Evolutionary conservation across 2,329 filamentous ascomycete species (phyloP).

Genomic region (Penicillium sp.): DNA sequence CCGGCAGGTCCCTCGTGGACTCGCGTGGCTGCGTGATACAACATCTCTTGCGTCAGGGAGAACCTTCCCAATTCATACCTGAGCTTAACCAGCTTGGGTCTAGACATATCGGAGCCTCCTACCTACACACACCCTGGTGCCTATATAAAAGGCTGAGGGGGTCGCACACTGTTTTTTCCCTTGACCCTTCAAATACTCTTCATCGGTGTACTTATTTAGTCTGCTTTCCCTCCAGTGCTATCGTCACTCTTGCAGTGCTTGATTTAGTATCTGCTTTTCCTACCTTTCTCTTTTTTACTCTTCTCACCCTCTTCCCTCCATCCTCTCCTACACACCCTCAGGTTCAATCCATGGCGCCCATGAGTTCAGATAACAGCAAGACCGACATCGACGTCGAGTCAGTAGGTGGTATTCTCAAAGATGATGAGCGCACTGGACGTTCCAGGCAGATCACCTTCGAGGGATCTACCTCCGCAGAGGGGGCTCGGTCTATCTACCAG

Average conservation of each 20-base stretch:
- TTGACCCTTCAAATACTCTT: not conserved
- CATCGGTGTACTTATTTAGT: not conserved
- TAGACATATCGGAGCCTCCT: not conserved
- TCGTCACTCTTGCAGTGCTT: not conserved
- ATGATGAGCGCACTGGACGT: conserved; percentile 18
- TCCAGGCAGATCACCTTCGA: conserved; percentile 24
- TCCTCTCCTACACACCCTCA: not conserved
- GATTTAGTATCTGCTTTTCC: not conserved
- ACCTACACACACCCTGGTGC: not conserved
- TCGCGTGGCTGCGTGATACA: conserved; percentile 1
- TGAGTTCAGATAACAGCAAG: conserved; percentile 14
- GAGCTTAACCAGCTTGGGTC: not conserved
- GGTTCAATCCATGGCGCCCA: conserved; percentile 3
- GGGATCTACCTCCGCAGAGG: conserved; percentile 11
- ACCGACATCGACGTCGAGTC: conserved; percentile 18
- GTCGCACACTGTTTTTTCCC: not conserved
- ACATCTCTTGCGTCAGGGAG: not conserved
- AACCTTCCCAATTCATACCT: conserved; percentile 5
- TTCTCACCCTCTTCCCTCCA: not conserved
- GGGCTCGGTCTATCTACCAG: conserved; percentile 23
- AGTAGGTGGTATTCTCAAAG: conserved; percentile 4
- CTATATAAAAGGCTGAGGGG: conserved; percentile 1
- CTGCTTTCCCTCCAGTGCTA: not conserved
- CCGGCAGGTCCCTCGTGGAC: not conserved
- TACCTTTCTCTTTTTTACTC: not conserved